These are phyloP conservation scores for Ganoderma boninense DNA, from an alignment of 1,284 basidiomycete genomes.

Conservation along the genomic window DNA sequence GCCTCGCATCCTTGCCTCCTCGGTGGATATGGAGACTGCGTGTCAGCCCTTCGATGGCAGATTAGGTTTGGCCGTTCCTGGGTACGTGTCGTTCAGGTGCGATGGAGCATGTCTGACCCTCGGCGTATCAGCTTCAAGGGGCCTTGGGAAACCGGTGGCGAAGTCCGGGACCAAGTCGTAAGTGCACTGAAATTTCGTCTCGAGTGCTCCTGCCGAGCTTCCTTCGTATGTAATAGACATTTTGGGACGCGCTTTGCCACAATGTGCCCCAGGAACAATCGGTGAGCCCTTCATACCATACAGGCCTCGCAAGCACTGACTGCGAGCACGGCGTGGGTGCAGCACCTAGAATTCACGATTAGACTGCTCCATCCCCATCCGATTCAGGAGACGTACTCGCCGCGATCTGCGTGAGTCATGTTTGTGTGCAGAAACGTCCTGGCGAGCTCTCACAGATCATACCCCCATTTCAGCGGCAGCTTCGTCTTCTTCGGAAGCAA, in stretches of 20 bases:
- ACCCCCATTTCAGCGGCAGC: background rate
- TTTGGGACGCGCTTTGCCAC: background rate
- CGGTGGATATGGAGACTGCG: background rate
- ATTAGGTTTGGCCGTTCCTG: background rate
- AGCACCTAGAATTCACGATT: background rate
- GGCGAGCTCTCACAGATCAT: background rate
- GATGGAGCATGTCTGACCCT: background rate
- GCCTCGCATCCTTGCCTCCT: background rate
- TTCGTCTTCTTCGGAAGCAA: background rate
- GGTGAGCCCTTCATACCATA: background rate
- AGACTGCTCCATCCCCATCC: too few relatives aligned
- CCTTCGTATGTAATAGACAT: background rate
- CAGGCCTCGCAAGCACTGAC: background rate
- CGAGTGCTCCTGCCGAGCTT: background rate
- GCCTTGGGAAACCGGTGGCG: background rate
- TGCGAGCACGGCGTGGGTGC: background rate
- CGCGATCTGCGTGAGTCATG: background rate
- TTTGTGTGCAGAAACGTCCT: background rate
- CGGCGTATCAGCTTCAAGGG: background rate
- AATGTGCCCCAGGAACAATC: background rate
- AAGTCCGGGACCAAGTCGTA: background rate
- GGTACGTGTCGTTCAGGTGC: background rate
- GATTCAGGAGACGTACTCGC: background rate
- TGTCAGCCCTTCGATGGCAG: background rate
- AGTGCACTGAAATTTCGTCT: background rate